These are phyloP conservation scores for Amphibolis antarctica DNA, from an alignment of 106 monocot genomes.

Conservation along the genomic window DNA sequence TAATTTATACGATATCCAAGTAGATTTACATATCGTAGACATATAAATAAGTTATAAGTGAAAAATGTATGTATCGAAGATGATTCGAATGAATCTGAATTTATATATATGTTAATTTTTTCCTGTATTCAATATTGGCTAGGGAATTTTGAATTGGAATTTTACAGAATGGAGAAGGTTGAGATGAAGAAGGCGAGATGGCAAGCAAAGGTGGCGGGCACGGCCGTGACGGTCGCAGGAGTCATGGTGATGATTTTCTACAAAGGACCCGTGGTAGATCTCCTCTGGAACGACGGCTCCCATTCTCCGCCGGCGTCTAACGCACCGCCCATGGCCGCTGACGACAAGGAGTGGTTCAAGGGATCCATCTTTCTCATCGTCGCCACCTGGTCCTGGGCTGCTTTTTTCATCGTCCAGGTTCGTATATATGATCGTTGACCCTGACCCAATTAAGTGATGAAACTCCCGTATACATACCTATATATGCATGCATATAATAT, in stretches of 20 bases:
- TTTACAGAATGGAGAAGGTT: slow-evolving; percentile 65
- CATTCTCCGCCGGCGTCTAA: slow-evolving; percentile 1
- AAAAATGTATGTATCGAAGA: too few species aligned
- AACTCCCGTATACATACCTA: too few species aligned
- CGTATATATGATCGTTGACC: too few species aligned
- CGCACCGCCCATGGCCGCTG: slow-evolving; percentile 4
- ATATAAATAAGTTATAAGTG: too few species aligned
- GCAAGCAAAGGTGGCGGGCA: slow-evolving; percentile 59
- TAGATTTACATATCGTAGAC: too few species aligned
- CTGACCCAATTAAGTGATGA: too few species aligned
- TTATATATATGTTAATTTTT: too few species aligned
- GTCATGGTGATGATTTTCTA: slow-evolving; percentile 69
- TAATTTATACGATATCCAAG: too few species aligned
- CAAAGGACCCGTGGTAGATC: slow-evolving; percentile 49
- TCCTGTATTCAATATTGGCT: too few species aligned
- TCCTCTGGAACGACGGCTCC: slow-evolving; percentile 25
- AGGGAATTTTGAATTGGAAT: too few species aligned
- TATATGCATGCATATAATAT: too few species aligned
- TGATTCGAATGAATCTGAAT: too few species aligned
- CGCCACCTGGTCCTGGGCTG: slow-evolving; percentile 51
- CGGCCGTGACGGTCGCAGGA: slow-evolving; percentile 46
- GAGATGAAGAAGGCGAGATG: slow-evolving; percentile 40
- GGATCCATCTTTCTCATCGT: slow-evolving; percentile 55
- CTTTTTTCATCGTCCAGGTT: slow-evolving; percentile 60
- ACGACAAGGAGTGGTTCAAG: slow-evolving; percentile 44